Conservation (phyloP, 768 basidiomycete genomes). For the Butyriboletus loyo region DNA sequence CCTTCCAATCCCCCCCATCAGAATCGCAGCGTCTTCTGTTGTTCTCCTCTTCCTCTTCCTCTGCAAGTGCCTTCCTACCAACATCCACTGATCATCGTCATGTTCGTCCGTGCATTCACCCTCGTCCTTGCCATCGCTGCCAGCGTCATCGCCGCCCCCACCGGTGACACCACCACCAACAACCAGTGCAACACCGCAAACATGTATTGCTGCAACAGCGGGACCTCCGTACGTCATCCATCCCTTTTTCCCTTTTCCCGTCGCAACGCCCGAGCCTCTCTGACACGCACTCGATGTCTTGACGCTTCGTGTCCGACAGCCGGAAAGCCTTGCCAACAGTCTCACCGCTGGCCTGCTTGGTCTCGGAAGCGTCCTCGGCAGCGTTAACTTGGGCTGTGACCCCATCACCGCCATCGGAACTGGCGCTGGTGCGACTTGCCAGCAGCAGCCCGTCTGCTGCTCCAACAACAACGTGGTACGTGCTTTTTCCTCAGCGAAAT, state of each 20-base stretch:
- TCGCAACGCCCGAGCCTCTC: too few species aligned
- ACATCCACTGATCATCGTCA: not conserved
- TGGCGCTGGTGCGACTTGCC: not conserved
- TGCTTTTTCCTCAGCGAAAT: not conserved
- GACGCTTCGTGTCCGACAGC: not conserved
- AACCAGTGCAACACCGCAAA: constrained; percentile 10
- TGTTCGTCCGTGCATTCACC: constrained; percentile 12
- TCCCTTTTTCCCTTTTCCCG: too few species aligned
- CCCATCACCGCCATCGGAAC: not conserved
- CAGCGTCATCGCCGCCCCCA: constrained; percentile 1
- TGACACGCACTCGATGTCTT: not conserved
- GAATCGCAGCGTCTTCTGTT: not conserved
- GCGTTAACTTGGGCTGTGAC: not conserved
- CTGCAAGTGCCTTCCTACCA: not conserved
- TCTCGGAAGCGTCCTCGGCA: fast-evolving
- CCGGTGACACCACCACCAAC: not conserved
- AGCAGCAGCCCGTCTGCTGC: constrained; percentile 12
- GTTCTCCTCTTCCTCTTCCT: not conserved
- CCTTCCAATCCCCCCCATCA: not conserved
- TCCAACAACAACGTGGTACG: not conserved
- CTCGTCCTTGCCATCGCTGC: constrained; percentile 15
- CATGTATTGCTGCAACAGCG: constrained; percentile 8
- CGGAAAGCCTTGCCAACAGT: too few species aligned
- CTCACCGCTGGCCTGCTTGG: not conserved
- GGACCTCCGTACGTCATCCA: not conserved